phyloP scores from a whole-genome alignment of 2,329 filamentous ascomycete genomes.

The Pestalotiopsis sp. region DNA sequence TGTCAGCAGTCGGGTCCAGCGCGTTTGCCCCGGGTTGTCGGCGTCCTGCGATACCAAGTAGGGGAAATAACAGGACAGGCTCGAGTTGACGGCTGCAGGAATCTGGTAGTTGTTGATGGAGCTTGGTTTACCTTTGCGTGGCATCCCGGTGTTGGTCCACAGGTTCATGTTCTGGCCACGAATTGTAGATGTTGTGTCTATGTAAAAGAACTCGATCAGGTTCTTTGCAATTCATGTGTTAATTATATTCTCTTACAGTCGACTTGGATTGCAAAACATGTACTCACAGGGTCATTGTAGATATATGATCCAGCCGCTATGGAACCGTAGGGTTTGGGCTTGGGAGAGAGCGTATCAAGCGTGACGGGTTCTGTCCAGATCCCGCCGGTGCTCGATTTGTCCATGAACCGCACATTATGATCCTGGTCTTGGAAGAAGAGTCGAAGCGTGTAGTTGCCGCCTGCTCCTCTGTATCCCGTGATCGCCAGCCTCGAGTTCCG shows the following conservation, averaged over 20 bases:
- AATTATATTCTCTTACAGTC: not conserved
- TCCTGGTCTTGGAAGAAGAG: conserved; percentile 25
- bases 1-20: conserved; percentile 23
- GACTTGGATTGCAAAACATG: not conserved
- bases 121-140: conserved; percentile 19
- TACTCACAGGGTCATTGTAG: conserved; percentile 19
- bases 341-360: conserved; percentile 22
- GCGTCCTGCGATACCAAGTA: conserved; percentile 25
- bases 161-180: conserved; percentile 25
- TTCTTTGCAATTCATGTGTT: conserved; percentile 10
- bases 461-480: conserved; percentile 20
- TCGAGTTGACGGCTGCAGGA: conserved; percentile 17
- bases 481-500: conserved; percentile 24
- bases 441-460: conserved; percentile 21
- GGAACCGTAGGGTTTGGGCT: conserved; percentile 21
- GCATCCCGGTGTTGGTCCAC: conserved; percentile 14
- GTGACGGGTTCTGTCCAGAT: conserved; percentile 23
- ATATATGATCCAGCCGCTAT: conserved; percentile 24
- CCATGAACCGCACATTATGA: conserved; percentile 22
- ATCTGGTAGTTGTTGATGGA: conserved; percentile 24
- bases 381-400: conserved; percentile 19
- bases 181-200: conserved; percentile 20
- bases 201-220: conserved; percentile 25
- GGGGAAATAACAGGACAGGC: conserved; percentile 25
- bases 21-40: conserved; percentile 16